Base-by-base conservation (phyloP, 306 rosid species). In the Vicia faba region DNA sequence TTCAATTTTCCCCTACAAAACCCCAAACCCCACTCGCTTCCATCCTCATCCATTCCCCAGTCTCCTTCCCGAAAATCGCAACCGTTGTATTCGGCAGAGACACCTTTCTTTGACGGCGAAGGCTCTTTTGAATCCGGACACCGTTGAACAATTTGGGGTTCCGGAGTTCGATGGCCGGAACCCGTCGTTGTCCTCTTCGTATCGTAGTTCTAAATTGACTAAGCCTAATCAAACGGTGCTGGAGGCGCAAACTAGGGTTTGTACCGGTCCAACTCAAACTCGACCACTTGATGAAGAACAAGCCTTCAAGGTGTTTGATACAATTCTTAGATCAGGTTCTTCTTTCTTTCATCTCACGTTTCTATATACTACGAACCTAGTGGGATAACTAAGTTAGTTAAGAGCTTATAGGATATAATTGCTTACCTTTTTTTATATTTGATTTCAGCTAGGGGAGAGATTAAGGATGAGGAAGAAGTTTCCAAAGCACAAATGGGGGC, bases 231-330 rank as follows among this genome's bases (percentile, higher is more conserved):
- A 80, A 84, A 89, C 95, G 19, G 84, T 93, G 70, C 70, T 86
- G 78, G 98, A 89, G 13, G 98, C 97, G 11, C 97, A 93, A 80
- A 77, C 87, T 69, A 83, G 88, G 88, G 97, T 93, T 79, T 93
- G 98, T 66, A 93, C 98, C 0, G 97, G 98, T 5, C 98, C 98
- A 5, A 84, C 86, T 11, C 96, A 88, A 82, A 93, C 97, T 64
- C 83, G 76, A 13, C 96, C 97, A 19, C 97, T 93, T 48, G 64
- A 72, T 10, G 98, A 89, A 25, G 86, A 86, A 8, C 96, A 93
- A 68, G 97, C 97, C 57, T 73, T 86, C 56, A 89, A 80, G 79
- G 98, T 93, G 50, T 82, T 93, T 41, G 95, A 88, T 20, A 82
- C 95, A 2, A 93, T 93, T 78, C 83, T 89, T 61, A 83, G 82